A percentile compares a stretch with the other conserved stretches of the same genome.
These are phyloP conservation scores for Aspergillus fumigatus DNA, from an alignment of 2,329 filamentous ascomycete species.

Conservation along the genomic window DNA sequence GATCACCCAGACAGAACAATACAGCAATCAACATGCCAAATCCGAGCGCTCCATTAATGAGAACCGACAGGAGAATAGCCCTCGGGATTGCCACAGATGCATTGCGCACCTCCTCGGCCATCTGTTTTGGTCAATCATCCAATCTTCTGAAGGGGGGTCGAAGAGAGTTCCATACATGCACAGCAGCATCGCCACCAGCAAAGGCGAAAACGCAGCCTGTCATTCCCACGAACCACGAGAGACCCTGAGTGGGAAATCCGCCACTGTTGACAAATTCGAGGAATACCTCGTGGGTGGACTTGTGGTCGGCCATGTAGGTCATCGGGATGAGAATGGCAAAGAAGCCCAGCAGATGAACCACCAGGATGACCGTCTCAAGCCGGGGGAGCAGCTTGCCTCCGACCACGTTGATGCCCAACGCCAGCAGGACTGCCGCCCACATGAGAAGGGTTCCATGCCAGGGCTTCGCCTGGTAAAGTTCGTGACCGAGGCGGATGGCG, in stretches of 20 bases:
- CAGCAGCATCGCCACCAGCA: constrained; percentile 34
- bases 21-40: constrained; percentile 36
- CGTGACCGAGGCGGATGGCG: constrained; percentile 34
- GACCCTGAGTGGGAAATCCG: constrained; percentile 37
- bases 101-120: constrained; percentile 39
- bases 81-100: constrained; percentile 33
- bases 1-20: constrained; percentile 35
- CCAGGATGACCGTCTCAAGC: constrained; percentile 47
- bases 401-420: constrained; percentile 42
- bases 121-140: constrained; percentile 10
- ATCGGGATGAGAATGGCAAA: constrained; percentile 49
- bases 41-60: constrained; percentile 34
- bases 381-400: constrained; percentile 41
- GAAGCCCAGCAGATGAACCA: constrained; percentile 50
- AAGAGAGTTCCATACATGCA: constrained; percentile 31
- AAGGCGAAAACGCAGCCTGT: constrained; percentile 34
- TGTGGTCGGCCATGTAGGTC: constrained; percentile 38
- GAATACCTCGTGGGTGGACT: constrained; percentile 42
- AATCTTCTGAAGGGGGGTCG: background rate
- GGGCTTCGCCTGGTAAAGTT: constrained; percentile 32
- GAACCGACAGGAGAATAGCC: constrained; percentile 32
- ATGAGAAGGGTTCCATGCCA: constrained; percentile 50
- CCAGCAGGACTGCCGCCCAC: constrained; percentile 40
- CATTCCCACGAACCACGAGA: constrained; percentile 39
- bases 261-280: constrained; percentile 46